Conservation (phyloP, 2,329 filamentous ascomycete genomes). For the Pestalotiopsis sp. region DNA sequence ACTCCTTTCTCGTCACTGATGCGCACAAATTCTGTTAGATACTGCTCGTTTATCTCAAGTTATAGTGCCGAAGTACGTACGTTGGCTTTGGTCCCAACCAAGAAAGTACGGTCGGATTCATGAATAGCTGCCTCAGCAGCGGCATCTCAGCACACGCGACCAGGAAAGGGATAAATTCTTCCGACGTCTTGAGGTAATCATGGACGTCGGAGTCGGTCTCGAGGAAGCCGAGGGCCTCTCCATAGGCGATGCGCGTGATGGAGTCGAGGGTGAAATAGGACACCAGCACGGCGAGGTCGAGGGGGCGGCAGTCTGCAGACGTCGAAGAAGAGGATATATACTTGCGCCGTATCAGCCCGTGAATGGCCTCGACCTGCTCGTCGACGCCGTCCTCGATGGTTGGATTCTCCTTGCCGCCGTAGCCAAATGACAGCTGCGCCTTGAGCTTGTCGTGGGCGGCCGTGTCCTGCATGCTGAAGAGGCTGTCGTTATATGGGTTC, state of each 20-base stretch:
- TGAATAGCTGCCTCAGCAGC: not conserved
- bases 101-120: not conserved
- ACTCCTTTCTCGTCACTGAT: conserved; percentile 16
- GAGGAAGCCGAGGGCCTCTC: conserved; percentile 43
- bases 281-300: conserved; percentile 43
- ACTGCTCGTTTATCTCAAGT: too few relatives aligned
- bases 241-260: conserved; percentile 47
- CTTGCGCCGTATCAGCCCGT: conserved; percentile 18
- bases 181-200: conserved; percentile 40
- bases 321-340: conserved; percentile 13
- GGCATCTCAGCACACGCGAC: conserved; percentile 19
- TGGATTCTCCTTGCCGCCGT: conserved; percentile 13
- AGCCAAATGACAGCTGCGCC: conserved; percentile 10
- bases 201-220: conserved; percentile 41
- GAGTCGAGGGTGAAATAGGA: conserved; percentile 51
- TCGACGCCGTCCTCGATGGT: conserved; percentile 11
- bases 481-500: conserved; percentile 6
- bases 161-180: conserved; percentile 37
- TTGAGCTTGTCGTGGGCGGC: conserved; percentile 12
- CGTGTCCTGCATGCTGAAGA: conserved; percentile 9
- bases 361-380: conserved; percentile 18
- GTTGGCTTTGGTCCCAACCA: conserved; percentile 5
- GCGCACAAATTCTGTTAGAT: not conserved
- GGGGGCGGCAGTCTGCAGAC: conserved; percentile 16
- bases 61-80: not conserved